Conservation (phyloP, 495 filamentous ascomycete species). For the Darksidea phi region DNA sequence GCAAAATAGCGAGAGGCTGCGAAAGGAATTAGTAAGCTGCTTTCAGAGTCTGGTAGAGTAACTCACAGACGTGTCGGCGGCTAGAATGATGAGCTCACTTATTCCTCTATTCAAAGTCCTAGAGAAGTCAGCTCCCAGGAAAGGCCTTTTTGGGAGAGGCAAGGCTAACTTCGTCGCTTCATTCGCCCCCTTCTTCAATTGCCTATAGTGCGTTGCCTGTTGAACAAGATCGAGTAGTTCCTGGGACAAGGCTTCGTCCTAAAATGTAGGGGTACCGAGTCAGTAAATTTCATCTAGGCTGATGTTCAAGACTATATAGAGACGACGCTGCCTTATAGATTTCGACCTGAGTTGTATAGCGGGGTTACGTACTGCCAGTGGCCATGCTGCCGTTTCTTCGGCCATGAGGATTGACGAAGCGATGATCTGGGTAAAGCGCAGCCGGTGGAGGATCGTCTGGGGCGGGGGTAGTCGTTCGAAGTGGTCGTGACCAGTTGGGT, state of each 20-base stretch:
- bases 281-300: too few relatives aligned
- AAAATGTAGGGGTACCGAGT: too few relatives aligned
- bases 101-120: constrained; percentile 85
- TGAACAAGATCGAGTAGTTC: constrained; percentile 68
- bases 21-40: neutral
- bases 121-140: too few relatives aligned
- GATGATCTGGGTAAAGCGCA: too few relatives aligned
- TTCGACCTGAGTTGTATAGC: too few relatives aligned
- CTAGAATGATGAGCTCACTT: constrained; percentile 82
- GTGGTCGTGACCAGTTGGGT: constrained; percentile 9
- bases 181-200: constrained; percentile 62
- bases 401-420: too few relatives aligned
- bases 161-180: neutral
- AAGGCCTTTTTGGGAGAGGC: constrained; percentile 61
- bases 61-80: constrained; percentile 59
- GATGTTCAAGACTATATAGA: too few relatives aligned
- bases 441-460: too few relatives aligned
- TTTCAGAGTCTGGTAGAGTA: neutral
- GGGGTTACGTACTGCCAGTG: too few relatives aligned
- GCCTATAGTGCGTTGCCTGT: constrained; percentile 54
- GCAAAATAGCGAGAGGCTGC: constrained; percentile 70
- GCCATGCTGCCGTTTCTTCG: too few relatives aligned
- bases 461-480: neutral
- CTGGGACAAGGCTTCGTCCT: constrained; percentile 49
- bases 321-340: too few relatives aligned